Base-by-base conservation (phyloP, 176 grass and related monocot genomes). In the Hordeum marinum region DNA sequence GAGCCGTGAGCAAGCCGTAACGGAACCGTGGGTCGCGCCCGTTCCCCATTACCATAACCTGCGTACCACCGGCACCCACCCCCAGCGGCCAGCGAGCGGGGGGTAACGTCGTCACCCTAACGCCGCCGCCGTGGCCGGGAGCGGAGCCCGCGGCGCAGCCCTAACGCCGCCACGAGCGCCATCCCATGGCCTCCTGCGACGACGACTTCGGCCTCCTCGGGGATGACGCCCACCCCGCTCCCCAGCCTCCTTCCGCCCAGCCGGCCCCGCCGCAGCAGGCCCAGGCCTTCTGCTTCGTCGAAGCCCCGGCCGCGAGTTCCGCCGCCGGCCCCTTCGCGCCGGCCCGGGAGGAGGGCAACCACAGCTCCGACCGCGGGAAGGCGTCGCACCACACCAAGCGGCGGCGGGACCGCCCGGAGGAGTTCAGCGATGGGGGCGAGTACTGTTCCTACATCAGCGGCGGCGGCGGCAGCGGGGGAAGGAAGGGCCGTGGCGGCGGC, bases 121-220 rank as follows among this genome's bases (percentile, higher is more conserved):
- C 88, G 88, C 83, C 78, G 84, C 84, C 57, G 73, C 66, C 84
- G 88, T 86, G 84, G 66, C 74, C n/a, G 67, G 74, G 59, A 83
- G 88, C 80, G 84, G 84, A 86, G 72, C 79, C 73, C 57, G 84
- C 83, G 89, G 75, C 75, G 84, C 73, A 90, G 82, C 89, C 90
- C 90, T 92, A 89, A 90, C 87, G 90, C 90, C 83, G 90, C 87
- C 90, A 63, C 90, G 72, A 63, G 86, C 77, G 87, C 86, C 86
- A 86, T 81, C 79, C 79, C 87, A 97, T 97, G 94, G 94, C 91
- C 85, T 90, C 92, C 80, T 97, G 91, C 94, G 89, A 92, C 91
- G 94, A 94, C 79, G 91, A 91, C 87, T 94, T 88, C 85, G 82
- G 66, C 72, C 91, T 97, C 85, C 91, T 94, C 89, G 80, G 84